Evolutionary conservation across 495 filamentous ascomycete genomes (phyloP).

Genomic region (Podospora anserina): DNA sequence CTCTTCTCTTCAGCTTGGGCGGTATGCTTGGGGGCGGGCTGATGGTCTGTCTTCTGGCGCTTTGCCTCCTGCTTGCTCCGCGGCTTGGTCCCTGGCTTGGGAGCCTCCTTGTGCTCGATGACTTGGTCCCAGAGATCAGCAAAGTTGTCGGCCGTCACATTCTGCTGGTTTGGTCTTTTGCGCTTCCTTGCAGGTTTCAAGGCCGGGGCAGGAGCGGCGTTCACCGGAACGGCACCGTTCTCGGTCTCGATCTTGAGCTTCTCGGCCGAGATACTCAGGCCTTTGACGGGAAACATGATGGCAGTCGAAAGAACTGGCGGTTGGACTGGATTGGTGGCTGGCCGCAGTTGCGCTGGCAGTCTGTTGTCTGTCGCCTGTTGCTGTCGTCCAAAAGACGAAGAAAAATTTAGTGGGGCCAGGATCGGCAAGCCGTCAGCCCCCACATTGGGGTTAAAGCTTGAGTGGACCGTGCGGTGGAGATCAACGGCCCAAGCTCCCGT

Average conservation of each 20-base stretch:
- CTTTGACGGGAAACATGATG: slow-evolving; percentile 88
- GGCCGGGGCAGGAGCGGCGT: slow-evolving; percentile 30
- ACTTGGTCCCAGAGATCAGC: slow-evolving; percentile 72
- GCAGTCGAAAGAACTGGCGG: not conserved
- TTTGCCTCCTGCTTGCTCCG: slow-evolving; percentile 29
- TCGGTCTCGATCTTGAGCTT: slow-evolving; percentile 66
- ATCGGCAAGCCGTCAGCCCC: slow-evolving; percentile 1
- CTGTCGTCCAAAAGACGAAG: not conserved
- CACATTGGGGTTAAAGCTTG: not conserved
- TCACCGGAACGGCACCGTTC: slow-evolving; percentile 19
- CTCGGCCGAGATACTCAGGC: slow-evolving; percentile 75
- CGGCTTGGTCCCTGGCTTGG: slow-evolving; percentile 21
- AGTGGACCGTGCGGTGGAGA: not conserved
- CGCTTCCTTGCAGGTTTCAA: slow-evolving; percentile 48
- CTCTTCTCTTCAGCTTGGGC: not conserved
- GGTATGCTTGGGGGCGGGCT: not conserved
- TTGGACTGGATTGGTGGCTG: not conserved
- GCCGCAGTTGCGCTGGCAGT: not conserved
- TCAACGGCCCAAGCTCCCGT: not conserved
- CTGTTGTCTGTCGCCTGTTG: not conserved
- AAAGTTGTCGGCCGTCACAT: slow-evolving; percentile 69
- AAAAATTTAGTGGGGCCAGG: slow-evolving; percentile 8
- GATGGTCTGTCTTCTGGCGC: not conserved
- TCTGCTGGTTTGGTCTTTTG: slow-evolving; percentile 54
- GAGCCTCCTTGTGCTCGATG: slow-evolving; percentile 61